These are phyloP conservation scores for Botryotinia convoluta DNA, from an alignment of 2,329 filamentous ascomycete genomes.

Conservation along the genomic window DNA sequence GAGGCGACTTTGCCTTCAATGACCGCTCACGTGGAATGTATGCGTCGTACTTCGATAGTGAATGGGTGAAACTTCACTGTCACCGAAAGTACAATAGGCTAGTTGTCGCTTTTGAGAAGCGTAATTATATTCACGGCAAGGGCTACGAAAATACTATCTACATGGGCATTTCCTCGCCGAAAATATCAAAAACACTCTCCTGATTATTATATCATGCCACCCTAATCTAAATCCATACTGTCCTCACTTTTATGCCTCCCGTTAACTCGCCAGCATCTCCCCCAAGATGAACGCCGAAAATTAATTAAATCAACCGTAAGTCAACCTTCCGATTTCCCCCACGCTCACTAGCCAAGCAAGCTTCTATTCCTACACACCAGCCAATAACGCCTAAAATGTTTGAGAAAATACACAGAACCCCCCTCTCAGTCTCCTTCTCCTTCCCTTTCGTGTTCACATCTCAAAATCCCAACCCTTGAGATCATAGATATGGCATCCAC, in stretches of 20 bases:
- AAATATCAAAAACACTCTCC: neutral
- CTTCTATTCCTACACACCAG: conserved; percentile 12
- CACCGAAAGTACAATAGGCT: neutral
- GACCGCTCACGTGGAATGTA: neutral
- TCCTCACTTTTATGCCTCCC: neutral
- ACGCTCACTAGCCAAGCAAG: conserved; percentile 9
- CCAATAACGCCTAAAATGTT: neutral
- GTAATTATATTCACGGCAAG: neutral
- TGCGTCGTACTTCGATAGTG: neutral
- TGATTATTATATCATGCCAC: neutral
- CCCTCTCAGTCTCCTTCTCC: neutral
- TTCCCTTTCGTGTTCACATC: neutral
- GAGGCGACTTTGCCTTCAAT: neutral
- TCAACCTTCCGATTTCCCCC: neutral
- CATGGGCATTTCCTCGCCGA: neutral
- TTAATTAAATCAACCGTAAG: neutral
- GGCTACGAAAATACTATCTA: neutral
- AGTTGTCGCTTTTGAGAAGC: neutral
- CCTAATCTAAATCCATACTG: neutral
- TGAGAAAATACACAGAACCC: conserved; percentile 2
- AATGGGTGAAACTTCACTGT: neutral
- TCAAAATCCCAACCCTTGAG: neutral
- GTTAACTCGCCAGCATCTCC: neutral
- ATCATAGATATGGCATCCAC: conserved; percentile 94
- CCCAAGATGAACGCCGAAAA: neutral